Evolutionary conservation across 1,139 yeast genomes (phyloP).

Genomic region (Saccharomyces pastorianus): DNA sequence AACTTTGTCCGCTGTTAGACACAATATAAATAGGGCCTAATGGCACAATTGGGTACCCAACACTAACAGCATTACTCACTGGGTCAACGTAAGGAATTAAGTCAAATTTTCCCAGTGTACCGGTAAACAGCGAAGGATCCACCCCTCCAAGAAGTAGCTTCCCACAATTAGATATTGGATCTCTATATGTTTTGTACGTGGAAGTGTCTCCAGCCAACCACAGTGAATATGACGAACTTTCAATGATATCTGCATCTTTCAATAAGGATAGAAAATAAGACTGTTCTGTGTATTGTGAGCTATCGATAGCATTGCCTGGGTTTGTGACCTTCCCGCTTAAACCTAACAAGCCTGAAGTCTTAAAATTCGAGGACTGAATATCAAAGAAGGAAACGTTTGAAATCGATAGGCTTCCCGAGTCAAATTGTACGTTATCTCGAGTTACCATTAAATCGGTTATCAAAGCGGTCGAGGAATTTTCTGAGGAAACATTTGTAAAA

Average conservation of each 20-base stretch:
- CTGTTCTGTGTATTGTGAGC: conserved; percentile 28
- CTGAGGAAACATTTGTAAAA: conserved; percentile 9
- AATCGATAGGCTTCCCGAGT: conserved; percentile 8
- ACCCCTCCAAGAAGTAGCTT: conserved; percentile 54
- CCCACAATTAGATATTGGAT: conserved; percentile 25
- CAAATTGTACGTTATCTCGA: background rate
- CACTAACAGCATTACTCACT: conserved; percentile 25
- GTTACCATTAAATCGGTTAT: conserved; percentile 2
- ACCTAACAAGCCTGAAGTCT: conserved; percentile 49
- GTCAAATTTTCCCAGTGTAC: conserved; percentile 42
- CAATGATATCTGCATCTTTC: conserved; percentile 32
- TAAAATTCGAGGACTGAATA: conserved; percentile 36
- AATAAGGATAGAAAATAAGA: conserved; percentile 40
- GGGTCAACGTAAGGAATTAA: conserved; percentile 40
- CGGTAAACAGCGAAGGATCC: conserved; percentile 40
- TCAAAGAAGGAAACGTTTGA: conserved; percentile 30
- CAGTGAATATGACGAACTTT: conserved; percentile 48
- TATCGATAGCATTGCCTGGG: conserved; percentile 8
- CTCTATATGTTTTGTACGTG: conserved; percentile 3
- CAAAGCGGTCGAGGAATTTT: background rate
- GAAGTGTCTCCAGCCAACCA: conserved; percentile 35
- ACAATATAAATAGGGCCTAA: conserved; percentile 46
- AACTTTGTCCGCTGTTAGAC: conserved; percentile 35
- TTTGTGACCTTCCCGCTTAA: conserved; percentile 37
- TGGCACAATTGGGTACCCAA: conserved; percentile 48